Percentiles rank a stretch among this genome's conserved stretches.
Evolutionary conservation across 192 early-diverging fungal species (phyloP).

Genomic region (Glomus cerebriforme): DNA sequence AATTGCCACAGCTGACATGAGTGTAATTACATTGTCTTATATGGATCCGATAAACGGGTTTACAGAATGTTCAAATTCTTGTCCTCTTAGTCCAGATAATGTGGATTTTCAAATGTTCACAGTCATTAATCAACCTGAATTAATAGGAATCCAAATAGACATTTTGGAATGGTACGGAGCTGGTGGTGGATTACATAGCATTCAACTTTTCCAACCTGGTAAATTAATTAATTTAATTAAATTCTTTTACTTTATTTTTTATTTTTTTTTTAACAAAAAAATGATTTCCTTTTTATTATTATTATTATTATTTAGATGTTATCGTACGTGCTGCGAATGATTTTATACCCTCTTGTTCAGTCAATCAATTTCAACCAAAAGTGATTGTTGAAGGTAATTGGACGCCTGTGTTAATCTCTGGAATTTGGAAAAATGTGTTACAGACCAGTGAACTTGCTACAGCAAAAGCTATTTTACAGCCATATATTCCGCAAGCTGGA

Average conservation of each 20-base stretch:
- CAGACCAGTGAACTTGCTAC: neutral
- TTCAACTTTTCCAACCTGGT: conserved; percentile 40
- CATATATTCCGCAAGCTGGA: conserved; percentile 62
- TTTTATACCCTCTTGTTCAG: neutral
- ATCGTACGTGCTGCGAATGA: conserved; percentile 12
- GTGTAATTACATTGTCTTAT: conserved; percentile 62
- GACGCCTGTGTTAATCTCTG: neutral
- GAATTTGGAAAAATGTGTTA: conserved; percentile 21
- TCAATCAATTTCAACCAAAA: neutral
- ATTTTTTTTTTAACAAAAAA: neutral
- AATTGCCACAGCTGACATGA: conserved; percentile 57
- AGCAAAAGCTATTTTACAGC: conserved; percentile 36
- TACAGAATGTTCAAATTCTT: neutral
- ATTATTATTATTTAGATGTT: too few species aligned
- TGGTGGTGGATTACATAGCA: conserved; percentile 44
- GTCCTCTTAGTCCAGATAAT: neutral
- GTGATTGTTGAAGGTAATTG: conserved; percentile 9
- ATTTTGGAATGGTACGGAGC: conserved; percentile 58
- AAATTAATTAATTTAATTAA: neutral
- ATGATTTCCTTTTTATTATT: conserved; percentile 7
- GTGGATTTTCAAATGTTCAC: conserved; percentile 49
- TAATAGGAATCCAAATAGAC: conserved; percentile 59
- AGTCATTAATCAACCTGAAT: conserved; percentile 40
- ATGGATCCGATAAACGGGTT: conserved; percentile 41
- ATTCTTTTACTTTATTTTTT: neutral